Percentiles rank a stretch among this genome's conserved stretches.
phyloP scores from a whole-genome alignment of 2,329 filamentous ascomycete genomes.

The Colletotrichum spaethianum region DNA sequence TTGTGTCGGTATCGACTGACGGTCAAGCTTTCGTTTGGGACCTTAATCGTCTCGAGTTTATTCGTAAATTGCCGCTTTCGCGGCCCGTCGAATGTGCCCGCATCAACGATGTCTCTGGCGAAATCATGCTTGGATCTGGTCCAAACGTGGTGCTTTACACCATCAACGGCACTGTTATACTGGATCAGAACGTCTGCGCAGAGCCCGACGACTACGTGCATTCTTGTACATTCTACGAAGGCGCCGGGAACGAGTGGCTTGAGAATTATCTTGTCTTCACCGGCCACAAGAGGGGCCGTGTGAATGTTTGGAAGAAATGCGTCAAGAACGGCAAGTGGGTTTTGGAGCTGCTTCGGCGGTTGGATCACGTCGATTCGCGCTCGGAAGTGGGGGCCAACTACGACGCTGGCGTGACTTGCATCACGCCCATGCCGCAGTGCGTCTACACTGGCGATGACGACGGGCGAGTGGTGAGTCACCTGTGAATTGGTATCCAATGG shows the following conservation, averaged over 20 bases:
- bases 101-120: conserved; percentile 92
- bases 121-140: conserved; percentile 88
- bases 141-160: conserved; percentile 84
- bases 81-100: conserved; percentile 79
- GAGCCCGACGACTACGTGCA: conserved; percentile 82
- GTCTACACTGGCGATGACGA: conserved; percentile 97
- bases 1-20: conserved; percentile 86
- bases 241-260: conserved; percentile 90
- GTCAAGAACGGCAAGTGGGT: conserved; percentile 76
- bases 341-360: conserved; percentile 82
- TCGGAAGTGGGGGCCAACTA: conserved; percentile 71
- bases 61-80: conserved; percentile 77
- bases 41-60: conserved; percentile 89
- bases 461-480: conserved; percentile 81
- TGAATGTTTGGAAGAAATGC: conserved; percentile 81
- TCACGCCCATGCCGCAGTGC: conserved; percentile 84
- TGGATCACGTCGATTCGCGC: conserved; percentile 83
- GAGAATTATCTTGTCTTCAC: conserved; percentile 90
- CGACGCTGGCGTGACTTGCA: conserved; percentile 84
- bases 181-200: conserved; percentile 85
- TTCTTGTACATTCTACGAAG: conserved; percentile 93
- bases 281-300: conserved; percentile 85
- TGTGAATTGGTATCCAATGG: too few species aligned
- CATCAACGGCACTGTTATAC: conserved; percentile 86
- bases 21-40: conserved; percentile 94